A percentile compares a stretch with the other conserved stretches of the same genome.
Evolutionary conservation across 495 filamentous ascomycete species (phyloP).

Genomic region (Parathielavia appendiculata): DNA sequence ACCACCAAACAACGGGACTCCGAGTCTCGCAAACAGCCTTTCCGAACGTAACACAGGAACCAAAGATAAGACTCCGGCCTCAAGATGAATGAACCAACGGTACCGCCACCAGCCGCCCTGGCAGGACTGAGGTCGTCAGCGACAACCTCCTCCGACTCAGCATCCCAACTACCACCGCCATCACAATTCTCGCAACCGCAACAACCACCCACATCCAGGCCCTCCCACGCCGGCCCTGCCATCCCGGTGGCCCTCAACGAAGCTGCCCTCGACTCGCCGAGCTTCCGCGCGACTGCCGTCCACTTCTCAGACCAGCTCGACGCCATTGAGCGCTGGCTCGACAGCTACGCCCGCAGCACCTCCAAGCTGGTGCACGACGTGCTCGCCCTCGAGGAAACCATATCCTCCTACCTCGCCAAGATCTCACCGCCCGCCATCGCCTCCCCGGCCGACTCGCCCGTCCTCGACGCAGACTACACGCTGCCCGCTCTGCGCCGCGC

Average conservation of each 20-base stretch:
- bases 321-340: conserved; percentile 87
- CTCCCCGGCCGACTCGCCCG: conserved; percentile 61
- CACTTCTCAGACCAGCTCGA: conserved; percentile 94
- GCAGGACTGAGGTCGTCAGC: conserved; percentile 6
- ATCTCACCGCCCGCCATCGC: conserved; percentile 66
- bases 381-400: conserved; percentile 58
- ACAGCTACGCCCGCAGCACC: conserved; percentile 73
- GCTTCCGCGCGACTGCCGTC: conserved; percentile 80
- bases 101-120: conserved; percentile 16
- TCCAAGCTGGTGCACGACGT: conserved; percentile 73
- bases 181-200: conserved; percentile 3
- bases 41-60: too few species aligned
- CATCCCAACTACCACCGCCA: conserved; percentile 7
- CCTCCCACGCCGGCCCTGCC: conserved; percentile 31
- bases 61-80: neutral
- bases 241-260: conserved; percentile 87
- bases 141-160: neutral
- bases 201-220: neutral
- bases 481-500: conserved; percentile 76
- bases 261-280: conserved; percentile 91
- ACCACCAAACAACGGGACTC: too few species aligned
- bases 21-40: too few species aligned
- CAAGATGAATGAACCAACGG: conserved; percentile 16
- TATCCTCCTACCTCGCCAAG: conserved; percentile 69
- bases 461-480: conserved; percentile 93